Conservation (phyloP, 192 early-diverging fungal species). For the Gorgonomyces haynaldii region DNA sequence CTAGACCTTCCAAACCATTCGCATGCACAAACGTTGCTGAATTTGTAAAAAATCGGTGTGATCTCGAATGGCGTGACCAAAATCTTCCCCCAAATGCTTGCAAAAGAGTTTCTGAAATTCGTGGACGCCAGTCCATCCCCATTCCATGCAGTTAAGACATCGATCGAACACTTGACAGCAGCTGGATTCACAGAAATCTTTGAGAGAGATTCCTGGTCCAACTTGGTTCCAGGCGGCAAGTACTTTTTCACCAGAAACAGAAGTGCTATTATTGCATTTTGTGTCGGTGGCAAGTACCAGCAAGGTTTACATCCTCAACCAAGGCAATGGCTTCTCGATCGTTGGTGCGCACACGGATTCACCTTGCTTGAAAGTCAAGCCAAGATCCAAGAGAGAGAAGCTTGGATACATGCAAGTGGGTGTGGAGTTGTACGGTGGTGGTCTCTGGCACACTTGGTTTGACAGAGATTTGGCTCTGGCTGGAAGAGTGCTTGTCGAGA, state of each 20-base stretch:
- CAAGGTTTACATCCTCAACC: background rate
- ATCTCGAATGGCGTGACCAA: no score
- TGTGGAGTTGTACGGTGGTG: constrained; percentile 83
- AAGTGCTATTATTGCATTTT: constrained; percentile 80
- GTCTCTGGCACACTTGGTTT: constrained; percentile 99
- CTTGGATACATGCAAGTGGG: constrained; percentile 78
- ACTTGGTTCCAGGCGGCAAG: constrained; percentile 65
- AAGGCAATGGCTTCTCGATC: constrained; percentile 59
- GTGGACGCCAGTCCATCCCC: constrained; percentile 88
- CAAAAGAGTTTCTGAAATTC: constrained; percentile 65
- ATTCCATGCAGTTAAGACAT: constrained; percentile 88
- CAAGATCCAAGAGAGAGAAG: constrained; percentile 82
- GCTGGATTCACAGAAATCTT: constrained; percentile 73
- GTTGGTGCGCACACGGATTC: constrained; percentile 96
- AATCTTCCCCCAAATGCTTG: no score
- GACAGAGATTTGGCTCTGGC: constrained; percentile 94
- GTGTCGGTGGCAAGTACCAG: constrained; percentile 72
- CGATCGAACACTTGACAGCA: constrained; percentile 52
- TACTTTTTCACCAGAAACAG: constrained; percentile 97
- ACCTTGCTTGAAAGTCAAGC: constrained; percentile 95
- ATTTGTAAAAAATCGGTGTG: no score
- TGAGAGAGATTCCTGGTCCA: constrained; percentile 77
- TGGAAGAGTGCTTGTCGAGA: constrained; percentile 79
- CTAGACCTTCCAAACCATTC: no score
- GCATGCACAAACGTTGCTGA: no score